A percentile compares a stretch with the other conserved stretches of the same genome.
Conservation (phyloP, 2,329 filamentous ascomycete genomes). For the Clarireedia homoeocarpa region DNA sequence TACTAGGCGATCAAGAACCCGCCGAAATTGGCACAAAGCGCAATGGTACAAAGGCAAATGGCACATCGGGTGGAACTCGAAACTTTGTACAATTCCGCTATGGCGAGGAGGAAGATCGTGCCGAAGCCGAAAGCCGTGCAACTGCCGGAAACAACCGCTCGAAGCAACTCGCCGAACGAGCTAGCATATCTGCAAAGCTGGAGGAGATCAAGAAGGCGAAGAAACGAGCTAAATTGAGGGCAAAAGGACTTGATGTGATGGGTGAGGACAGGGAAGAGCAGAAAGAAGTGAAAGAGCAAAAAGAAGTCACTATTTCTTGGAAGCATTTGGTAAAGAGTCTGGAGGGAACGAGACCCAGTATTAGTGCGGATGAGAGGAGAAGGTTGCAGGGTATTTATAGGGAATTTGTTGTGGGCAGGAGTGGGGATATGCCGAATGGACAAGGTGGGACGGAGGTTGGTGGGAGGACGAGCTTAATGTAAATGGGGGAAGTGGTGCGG, state of each 20-base stretch:
- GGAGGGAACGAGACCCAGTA: slow-evolving; percentile 70
- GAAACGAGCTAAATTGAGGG: slow-evolving; percentile 31
- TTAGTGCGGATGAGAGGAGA: slow-evolving; percentile 67
- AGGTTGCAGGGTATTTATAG: slow-evolving; percentile 75
- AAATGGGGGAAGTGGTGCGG: neutral
- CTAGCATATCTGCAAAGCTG: slow-evolving; percentile 73
- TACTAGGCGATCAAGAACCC: slow-evolving; percentile 58
- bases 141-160: slow-evolving; percentile 42
- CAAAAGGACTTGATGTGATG: slow-evolving; percentile 18
- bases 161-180: slow-evolving; percentile 62
- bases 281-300: slow-evolving; percentile 39
- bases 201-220: slow-evolving; percentile 68
- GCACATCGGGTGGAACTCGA: slow-evolving; percentile 29
- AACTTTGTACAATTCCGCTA: slow-evolving; percentile 82
- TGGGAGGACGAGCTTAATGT: slow-evolving; percentile 86
- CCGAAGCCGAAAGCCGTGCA: slow-evolving; percentile 32
- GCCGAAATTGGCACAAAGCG: slow-evolving; percentile 26
- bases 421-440: slow-evolving; percentile 91
- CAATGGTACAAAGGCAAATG: slow-evolving; percentile 22
- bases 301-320: slow-evolving; percentile 79
- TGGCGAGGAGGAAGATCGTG: slow-evolving; percentile 48
- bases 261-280: slow-evolving; percentile 18
- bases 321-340: slow-evolving; percentile 74
- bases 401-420: slow-evolving; percentile 88
- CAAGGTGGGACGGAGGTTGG: slow-evolving; percentile 90